Evolutionary conservation across 306 rosid species (phyloP).

Genomic region (Arachis hypogaea): DNA sequence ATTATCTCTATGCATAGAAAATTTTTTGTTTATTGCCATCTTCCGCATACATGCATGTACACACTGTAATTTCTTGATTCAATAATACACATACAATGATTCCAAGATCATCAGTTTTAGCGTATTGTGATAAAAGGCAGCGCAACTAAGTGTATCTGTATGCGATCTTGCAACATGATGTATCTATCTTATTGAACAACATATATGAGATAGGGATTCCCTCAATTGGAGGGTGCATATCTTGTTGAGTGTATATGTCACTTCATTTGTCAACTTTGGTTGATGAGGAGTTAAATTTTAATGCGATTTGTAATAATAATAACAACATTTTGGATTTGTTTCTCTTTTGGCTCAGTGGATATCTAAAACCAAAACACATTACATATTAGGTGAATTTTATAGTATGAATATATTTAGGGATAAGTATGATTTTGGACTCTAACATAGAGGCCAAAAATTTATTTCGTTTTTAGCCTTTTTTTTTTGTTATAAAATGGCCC

Average conservation of each 20-base stretch:
- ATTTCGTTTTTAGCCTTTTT: too few species aligned
- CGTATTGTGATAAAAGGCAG: not conserved
- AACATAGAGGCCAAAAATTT: too few species aligned
- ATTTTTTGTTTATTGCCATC: too few species aligned
- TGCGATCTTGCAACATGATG: not conserved
- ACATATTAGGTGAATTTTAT: too few species aligned
- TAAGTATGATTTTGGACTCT: too few species aligned
- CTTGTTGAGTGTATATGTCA: not conserved
- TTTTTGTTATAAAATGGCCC: too few species aligned
- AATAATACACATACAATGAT: not conserved
- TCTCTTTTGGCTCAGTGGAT: not conserved
- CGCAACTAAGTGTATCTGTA: not conserved
- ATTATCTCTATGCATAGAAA: too few species aligned
- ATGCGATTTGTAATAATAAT: too few species aligned
- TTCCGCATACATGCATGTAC: too few species aligned
- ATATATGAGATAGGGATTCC: not conserved
- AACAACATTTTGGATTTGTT: not conserved
- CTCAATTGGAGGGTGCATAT: not conserved
- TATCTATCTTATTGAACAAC: too few species aligned
- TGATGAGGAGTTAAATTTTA: conserved; percentile 8
- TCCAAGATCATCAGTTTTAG: not conserved
- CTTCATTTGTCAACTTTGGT: conserved; percentile 3
- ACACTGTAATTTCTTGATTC: not conserved
- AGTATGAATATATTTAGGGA: too few species aligned
- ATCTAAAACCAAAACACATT: not conserved